A percentile compares a stretch with the other conserved stretches of the same genome.
These are phyloP conservation scores for Penicillium cataractarum DNA, from an alignment of 495 filamentous ascomycete species.

Conservation along the genomic window DNA sequence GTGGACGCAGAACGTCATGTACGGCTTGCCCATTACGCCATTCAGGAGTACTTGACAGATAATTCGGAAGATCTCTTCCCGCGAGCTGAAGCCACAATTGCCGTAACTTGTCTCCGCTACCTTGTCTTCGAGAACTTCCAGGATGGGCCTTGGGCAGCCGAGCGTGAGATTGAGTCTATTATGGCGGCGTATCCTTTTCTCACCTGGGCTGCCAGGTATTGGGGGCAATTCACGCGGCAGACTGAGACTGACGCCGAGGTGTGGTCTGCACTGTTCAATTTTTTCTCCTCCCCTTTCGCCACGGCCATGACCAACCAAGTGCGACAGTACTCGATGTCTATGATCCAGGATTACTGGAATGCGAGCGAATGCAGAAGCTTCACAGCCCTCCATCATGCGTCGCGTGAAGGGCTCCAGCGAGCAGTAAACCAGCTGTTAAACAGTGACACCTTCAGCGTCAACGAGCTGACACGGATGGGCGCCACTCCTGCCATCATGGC, in stretches of 20 bases:
- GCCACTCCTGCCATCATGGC: not conserved
- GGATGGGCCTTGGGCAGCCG: not conserved
- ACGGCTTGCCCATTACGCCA: not conserved
- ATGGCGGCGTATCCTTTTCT: not conserved
- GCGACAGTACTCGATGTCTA: not conserved
- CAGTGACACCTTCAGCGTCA: not conserved
- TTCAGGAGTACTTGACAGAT: not conserved
- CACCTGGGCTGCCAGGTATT: not conserved
- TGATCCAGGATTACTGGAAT: not conserved
- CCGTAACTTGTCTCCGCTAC: slow-evolving; percentile 3
- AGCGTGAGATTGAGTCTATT: not conserved
- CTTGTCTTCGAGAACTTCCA: not conserved
- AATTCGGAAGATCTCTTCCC: not conserved
- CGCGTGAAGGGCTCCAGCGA: not conserved
- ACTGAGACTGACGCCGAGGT: not conserved
- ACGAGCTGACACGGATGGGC: not conserved
- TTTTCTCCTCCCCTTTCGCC: not conserved
- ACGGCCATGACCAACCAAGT: not conserved
- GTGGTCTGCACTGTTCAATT: not conserved
- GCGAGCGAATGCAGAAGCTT: not conserved
- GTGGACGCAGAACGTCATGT: not conserved
- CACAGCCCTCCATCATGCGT: slow-evolving; percentile 1
- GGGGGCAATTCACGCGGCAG: not conserved
- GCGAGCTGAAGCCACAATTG: not conserved
- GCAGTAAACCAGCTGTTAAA: not conserved